A percentile compares a stretch with the other conserved stretches of the same genome.
Evolutionary conservation across 2,329 filamentous ascomycete genomes (phyloP).

Genomic region (Ophiocordyceps unilateralis): DNA sequence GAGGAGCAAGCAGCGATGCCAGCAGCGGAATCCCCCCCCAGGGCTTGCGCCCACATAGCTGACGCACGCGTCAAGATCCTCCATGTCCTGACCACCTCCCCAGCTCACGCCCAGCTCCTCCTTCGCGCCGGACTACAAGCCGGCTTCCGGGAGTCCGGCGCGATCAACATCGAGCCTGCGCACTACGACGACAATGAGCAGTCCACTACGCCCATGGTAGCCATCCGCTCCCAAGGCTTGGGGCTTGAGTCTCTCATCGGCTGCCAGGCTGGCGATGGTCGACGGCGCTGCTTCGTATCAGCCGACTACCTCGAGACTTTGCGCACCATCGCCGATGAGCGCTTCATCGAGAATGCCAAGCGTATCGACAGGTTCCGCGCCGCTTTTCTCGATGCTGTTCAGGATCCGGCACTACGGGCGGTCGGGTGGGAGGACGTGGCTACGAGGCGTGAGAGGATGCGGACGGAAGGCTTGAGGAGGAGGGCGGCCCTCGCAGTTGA

Average conservation of each 20-base stretch:
- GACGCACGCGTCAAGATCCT: too few species aligned
- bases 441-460: conserved; percentile 35
- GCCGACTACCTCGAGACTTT: conserved; percentile 51
- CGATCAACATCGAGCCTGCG: conserved; percentile 41
- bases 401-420: conserved; percentile 16
- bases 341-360: conserved; percentile 52
- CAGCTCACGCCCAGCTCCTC: conserved; percentile 55
- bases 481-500: conserved; percentile 23
- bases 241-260: conserved; percentile 71
- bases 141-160: conserved; percentile 81
- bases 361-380: conserved; percentile 47
- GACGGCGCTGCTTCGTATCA: conserved; percentile 34
- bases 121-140: conserved; percentile 61
- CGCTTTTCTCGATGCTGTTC: conserved; percentile 23
- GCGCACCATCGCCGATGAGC: conserved; percentile 53
- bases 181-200: conserved; percentile 12
- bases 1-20: conserved; percentile 15
- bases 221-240: conserved; percentile 68
- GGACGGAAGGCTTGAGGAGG: conserved; percentile 37
- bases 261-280: conserved; percentile 19
- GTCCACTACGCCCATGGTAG: conserved; percentile 52
- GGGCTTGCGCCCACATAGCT: too few species aligned
- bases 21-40: too few species aligned
- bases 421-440: conserved; percentile 37
- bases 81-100: conserved; percentile 65